Evolutionary conservation across 345 rosid genomes (phyloP), one percentile per base, ranked within the genome.

Genomic region (Pseudoturritis turrita): DNA sequence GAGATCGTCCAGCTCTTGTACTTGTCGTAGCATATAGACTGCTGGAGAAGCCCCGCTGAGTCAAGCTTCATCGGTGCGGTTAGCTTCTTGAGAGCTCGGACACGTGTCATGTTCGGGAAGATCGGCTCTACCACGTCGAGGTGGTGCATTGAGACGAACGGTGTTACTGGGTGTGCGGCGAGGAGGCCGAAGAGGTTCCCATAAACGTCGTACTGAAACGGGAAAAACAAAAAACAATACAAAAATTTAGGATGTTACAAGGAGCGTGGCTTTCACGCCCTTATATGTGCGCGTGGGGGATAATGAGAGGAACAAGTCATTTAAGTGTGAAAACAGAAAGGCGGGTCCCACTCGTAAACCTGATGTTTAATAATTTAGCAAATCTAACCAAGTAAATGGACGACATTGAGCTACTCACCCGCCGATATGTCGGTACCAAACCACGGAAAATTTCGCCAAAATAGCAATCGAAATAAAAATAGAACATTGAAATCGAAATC

Each of bases 171-270:
- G 70, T 94, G 98, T 0, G 98, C 88, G 0, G 96, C 95, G 2
- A 94, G 96, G 47, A 94, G 97, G 7, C 98, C 98, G 29, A 94
- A 88, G 62, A 94, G 79, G 83, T 94, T 85, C 26, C 98, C 98
- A 63, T 89, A 91, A 57, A 94, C 98, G 43, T 94, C 98, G 77
- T 91, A 94, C 98, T 94, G 91, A 62, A 68, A 31, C 39, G 12
- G 12, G 6, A 17, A 22, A n/a, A 52, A 14, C 33, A 33, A 17
- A 33, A 9, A 6, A 1, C 8, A 33, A 10, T 7, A 8, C 6
- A 43, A n/a, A 22, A 22, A 47, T 0, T 9, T 1, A 29, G 10
- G 23, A 31, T 61, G 74, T 40, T 10, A 57, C 1, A 29, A n/a
- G 1, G n/a, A 51, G 5, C 53, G 69, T 62, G 22, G 6, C 2